Conservation (phyloP, 192 early-diverging fungal genomes). For the Coemansia aciculifera region DNA sequence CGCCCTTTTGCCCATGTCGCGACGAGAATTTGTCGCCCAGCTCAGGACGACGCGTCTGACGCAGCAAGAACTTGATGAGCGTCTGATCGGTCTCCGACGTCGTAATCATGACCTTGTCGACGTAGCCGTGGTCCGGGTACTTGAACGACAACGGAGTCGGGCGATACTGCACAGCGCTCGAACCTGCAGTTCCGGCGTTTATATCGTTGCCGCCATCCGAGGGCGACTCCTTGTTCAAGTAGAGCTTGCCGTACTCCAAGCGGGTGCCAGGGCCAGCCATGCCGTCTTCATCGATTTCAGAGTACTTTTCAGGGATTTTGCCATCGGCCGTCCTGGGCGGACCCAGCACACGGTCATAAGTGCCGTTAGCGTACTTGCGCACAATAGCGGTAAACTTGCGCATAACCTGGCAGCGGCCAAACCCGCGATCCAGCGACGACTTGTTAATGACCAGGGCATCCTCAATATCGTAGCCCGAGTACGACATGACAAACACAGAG, state of each 20-base stretch:
- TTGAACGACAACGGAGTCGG: conserved; percentile 80
- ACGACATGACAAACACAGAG: conserved; percentile 94
- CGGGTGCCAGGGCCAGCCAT: conserved; percentile 91
- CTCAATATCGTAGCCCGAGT: conserved; percentile 99
- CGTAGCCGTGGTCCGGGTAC: conserved; percentile 92
- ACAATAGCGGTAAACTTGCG: conserved; percentile 94
- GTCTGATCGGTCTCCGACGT: conserved; percentile 91
- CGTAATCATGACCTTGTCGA: conserved; percentile 96
- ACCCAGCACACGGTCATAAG: conserved; percentile 91
- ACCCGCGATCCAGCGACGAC: conserved; percentile 94
- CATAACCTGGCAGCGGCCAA: conserved; percentile 95
- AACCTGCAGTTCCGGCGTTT: conserved; percentile 80
- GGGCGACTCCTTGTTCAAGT: conserved; percentile 93
- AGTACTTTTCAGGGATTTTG: conserved; percentile 89
- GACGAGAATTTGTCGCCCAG: conserved; percentile 99
- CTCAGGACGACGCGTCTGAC: conserved; percentile 95
- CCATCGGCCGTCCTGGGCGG: conserved; percentile 86
- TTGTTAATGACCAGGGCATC: conserved; percentile 99
- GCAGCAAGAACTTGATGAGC: conserved; percentile 95
- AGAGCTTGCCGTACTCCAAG: conserved; percentile 95
- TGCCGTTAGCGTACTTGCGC: conserved; percentile 78
- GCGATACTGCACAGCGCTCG: conserved; percentile 73
- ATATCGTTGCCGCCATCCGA: conserved; percentile 81
- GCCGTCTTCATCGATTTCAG: conserved; percentile 96
- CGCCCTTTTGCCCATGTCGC: conserved; percentile 99